Percentiles rank a stretch among this genome's conserved stretches.
phyloP scores from a whole-genome alignment of 1,284 basidiomycete species.

The Tetrapyrgos nigripes region DNA sequence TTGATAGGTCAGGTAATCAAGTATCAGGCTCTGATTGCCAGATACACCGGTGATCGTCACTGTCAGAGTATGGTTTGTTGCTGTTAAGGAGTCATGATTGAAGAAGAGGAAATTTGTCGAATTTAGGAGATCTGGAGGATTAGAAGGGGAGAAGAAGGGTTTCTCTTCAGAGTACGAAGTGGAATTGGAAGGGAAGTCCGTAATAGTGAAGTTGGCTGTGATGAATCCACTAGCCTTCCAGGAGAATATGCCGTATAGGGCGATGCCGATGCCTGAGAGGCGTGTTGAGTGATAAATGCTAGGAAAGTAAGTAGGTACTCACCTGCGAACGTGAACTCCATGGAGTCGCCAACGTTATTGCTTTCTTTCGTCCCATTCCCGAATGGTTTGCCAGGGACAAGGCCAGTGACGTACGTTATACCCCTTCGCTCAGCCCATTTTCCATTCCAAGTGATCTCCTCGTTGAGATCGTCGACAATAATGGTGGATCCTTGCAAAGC shows the following conservation, averaged over 20 bases:
- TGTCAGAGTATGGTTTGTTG: slow-evolving; percentile 1
- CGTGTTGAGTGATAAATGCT: not conserved
- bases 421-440: not conserved
- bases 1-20: slow-evolving; percentile 6
- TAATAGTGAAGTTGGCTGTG: not conserved
- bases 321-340: slow-evolving; percentile 6
- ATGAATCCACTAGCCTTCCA: slow-evolving; percentile 2
- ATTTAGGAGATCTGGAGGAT: too few species aligned
- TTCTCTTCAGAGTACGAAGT: not conserved
- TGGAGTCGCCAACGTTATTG: not conserved
- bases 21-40: slow-evolving; percentile 2
- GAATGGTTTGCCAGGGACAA: not conserved
- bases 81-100: not conserved
- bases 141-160: not conserved
- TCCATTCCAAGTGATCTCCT: slow-evolving; percentile 7
- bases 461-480: slow-evolving; percentile 7
- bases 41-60: not conserved
- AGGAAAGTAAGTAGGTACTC: not conserved
- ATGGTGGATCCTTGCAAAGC: slow-evolving; percentile 4
- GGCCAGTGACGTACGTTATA: not conserved
- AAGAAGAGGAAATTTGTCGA: not conserved
- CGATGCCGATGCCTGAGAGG: slow-evolving; percentile 2
- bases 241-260: slow-evolving; percentile 1
- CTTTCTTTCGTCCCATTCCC: not conserved
- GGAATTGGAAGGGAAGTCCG: not conserved